Evolutionary conservation across 305 asterid genomes (phyloP), one percentile per base, ranked within the genome.

Genomic region (Striga hermonthica): DNA sequence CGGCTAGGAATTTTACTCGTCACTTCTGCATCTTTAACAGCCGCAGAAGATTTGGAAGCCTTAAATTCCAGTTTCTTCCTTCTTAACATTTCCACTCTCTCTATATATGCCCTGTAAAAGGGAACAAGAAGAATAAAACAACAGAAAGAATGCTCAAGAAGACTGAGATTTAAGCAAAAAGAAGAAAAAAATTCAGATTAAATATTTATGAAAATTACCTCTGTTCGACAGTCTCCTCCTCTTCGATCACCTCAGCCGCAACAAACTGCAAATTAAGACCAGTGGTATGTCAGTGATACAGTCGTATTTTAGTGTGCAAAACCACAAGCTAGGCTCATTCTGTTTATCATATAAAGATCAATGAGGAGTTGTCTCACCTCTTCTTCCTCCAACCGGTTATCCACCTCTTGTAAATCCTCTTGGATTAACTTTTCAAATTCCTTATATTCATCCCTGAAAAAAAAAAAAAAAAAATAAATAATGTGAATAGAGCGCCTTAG

Each of bases 231-330:
- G 95, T 69, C 77, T 84, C 95, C 57, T 80, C 93, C 80, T 86
- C 98, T 83, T 92, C 96, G 57, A 89, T 92, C 76, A 67, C 81
- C 65, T 89, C 96, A 64, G 98, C 97, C 44, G 98, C 96, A 83
- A 87, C 98, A 78, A 74, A 75, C 98, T 92, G 86, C 66, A 77
- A 64, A 74, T 40, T 37, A 70, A 35, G 16, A 69, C 49, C 72
- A 78, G 60, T 9, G 45, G 9, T 40, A 64, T 48, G 72, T 72
- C 63, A 57, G 70, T 48, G 34, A 67, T 15, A 58, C 55, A 35
- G 28, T 61, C 1, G 31, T 22, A 22, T 22, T 22, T 22, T 22
- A 22, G 31, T 0, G 31, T 22, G 31, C 31, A 22, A 22, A 22
- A 22, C 31, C 31, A 22, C 31, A 22, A 22, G 31, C 1, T 2